Conservation (phyloP, 768 basidiomycete genomes). For the Amanita rimosa region DNA sequence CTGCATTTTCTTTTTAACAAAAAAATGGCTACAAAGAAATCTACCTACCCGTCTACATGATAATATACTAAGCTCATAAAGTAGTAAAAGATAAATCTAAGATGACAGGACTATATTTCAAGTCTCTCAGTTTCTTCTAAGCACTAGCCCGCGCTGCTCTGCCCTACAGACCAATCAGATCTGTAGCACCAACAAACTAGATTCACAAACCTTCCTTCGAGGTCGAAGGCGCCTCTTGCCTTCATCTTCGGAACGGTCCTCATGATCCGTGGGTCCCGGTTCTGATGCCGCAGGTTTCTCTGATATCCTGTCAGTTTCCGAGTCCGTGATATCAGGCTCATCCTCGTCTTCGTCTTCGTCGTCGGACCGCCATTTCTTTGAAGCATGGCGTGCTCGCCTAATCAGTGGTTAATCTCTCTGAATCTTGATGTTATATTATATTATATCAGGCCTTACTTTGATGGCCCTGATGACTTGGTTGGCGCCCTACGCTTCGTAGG, state of each 20-base stretch:
- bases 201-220: conserved; percentile 6
- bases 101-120: neutral
- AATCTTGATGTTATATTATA: conserved; percentile 2
- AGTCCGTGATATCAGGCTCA: conserved; percentile 25
- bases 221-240: conserved; percentile 13
- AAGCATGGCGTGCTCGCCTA: conserved; percentile 25
- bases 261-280: conserved; percentile 13
- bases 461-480: conserved; percentile 32
- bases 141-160: conserved; percentile 6
- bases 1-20: no score
- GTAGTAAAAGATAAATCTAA: neutral
- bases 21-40: no score
- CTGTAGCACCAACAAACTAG: neutral
- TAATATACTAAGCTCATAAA: conserved; percentile 1
- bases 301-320: conserved; percentile 19
- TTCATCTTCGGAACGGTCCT: conserved; percentile 18
- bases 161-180: conserved; percentile 3
- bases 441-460: conserved; percentile 37
- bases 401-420: conserved; percentile 5
- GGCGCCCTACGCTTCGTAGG: conserved; percentile 43
- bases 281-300: conserved; percentile 4
- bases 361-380: conserved; percentile 21
- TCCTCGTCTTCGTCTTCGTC: conserved; percentile 17
- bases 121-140: neutral
- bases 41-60: no score